Base-by-base conservation (phyloP, 441 rosid species). In the Mallotus japonicus region DNA sequence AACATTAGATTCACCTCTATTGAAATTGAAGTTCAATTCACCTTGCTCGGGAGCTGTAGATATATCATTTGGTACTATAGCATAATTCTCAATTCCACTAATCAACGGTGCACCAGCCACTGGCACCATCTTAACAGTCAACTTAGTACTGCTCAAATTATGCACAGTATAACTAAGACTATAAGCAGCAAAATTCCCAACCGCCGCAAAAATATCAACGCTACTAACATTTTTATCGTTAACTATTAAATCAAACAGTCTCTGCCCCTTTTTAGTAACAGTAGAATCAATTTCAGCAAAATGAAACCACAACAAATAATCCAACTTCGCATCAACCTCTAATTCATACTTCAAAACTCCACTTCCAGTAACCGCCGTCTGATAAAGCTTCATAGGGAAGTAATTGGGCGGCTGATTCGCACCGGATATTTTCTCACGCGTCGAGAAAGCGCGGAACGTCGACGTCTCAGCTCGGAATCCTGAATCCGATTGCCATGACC, bases 241-340 rank as follows among this genome's bases (percentile, higher is more conserved):
- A 79, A 96, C 94, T 67, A 83, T 65, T 12, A 93, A 77, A 72
- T 93, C 93, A 68, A 96, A 89, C 72, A 90, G 96, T 64, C 99
- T 90, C 76, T 80, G 81, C 65, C 92, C 91, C 44, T 78, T 83
- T 74, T 83, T 85, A 8, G 73, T 88, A 75, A 92, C 89, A 1
- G 78, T 81, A 3, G 90, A 75, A 71, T 90, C 98, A 75, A 96
- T 88, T 91, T 96, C 99, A 5, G 95, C 93, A 22, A 96, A 96
- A 76, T 96, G 99, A 55, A 96, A 88, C 97, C 94, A 92, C n/a
- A 96, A 22, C 87, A 93, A 73, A 82, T 96, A 96, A 79, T 93
- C 97, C 76, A 86, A 76, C 83, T 90, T 93, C 0, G 99, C 98
- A 57, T 96, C 97, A 75, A 93, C 98, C 7, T 70, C 59, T 68